These are phyloP conservation scores for Corylus avellana DNA, from an alignment of 306 rosid genomes.

Conservation along the genomic window DNA sequence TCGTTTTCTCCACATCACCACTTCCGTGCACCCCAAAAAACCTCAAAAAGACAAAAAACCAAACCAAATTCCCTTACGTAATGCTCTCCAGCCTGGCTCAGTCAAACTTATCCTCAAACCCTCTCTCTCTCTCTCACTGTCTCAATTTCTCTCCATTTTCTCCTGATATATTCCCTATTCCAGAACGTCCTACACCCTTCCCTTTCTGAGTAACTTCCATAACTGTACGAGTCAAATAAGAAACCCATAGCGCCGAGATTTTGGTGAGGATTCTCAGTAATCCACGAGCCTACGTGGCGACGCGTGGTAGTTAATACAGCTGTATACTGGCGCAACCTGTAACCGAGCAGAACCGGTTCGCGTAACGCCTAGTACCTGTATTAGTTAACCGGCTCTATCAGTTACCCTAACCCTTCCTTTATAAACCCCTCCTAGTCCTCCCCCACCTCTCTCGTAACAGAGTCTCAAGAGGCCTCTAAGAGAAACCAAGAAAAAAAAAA, in stretches of 20 bases:
- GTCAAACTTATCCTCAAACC: slow-evolving; percentile 46
- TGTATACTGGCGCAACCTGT: slow-evolving; percentile 29
- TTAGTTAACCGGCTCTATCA: slow-evolving; percentile 43
- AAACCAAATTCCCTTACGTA: slow-evolving; percentile 24
- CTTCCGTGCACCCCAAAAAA: slow-evolving; percentile 12
- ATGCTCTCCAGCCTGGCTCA: slow-evolving; percentile 56
- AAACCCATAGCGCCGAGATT: slow-evolving; percentile 23
- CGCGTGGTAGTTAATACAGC: slow-evolving; percentile 39
- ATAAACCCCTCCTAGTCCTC: slow-evolving; percentile 29
- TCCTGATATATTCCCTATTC: slow-evolving; percentile 13
- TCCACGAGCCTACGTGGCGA: slow-evolving; percentile 39
- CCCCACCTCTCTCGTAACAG: not conserved
- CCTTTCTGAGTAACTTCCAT: slow-evolving; percentile 25
- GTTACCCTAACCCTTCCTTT: slow-evolving; percentile 48
- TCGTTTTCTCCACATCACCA: slow-evolving; percentile 46
- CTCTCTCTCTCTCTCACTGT: too few species aligned
- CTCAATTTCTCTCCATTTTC: not conserved
- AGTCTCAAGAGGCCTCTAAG: not conserved
- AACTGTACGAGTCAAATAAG: slow-evolving; percentile 27
- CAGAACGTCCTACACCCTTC: not conserved
- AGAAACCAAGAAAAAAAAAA: too few species aligned
- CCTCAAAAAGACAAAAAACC: not conserved
- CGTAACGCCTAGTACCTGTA: slow-evolving; percentile 30
- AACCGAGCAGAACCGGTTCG: slow-evolving; percentile 41
- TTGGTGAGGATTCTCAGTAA: slow-evolving; percentile 29